Evolutionary conservation across 2,329 filamentous ascomycete genomes (phyloP), one percentile per base, ranked within the genome.

Genomic region (Fusarium sp.): DNA sequence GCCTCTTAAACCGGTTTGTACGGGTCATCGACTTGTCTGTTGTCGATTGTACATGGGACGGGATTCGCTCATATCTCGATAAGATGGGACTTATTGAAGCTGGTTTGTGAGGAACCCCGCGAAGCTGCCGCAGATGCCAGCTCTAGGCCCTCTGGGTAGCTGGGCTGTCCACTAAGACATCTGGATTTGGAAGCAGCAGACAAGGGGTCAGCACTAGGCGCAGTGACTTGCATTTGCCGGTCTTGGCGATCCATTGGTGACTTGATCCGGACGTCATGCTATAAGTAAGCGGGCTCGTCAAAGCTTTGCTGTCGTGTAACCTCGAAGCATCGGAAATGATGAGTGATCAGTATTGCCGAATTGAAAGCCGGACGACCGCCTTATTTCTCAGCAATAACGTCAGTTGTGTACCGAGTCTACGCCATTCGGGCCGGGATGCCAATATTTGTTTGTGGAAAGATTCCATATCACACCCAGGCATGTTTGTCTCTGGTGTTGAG

Each of bases 231-330:
- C 72, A 74, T 66, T 54, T 60, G 10, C 28, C 37, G 23, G 58
- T 62, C 71, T 72, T 74, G 71, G 71, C 71, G 52, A 62, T 64
- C 46, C 63, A 67, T 50, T 38, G 11, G 71, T 77, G 75, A 77
- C 72, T 75, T 75, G 75, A 72, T 76, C 25, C 32, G 60, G 64
- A 77, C 75, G 75, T 77, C 75, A 77, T 74, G 46, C 56, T 60
- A 65, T 64, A 61, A 59, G 44, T 60, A 59, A 66, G 44, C 47
- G 47, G 47, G 63, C 54, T 64, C 37, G 32, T 42, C 42, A 23
- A 30, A 66, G 42, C 50, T 54, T 46, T 52, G 32, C 46, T 67
- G 60, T 44, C 50, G 57, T 69, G 64, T 53, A 61, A 74, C 67
- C 57, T 64, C 9, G 59, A 56, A 63, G 49, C 53, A 38, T 54